Evolutionary conservation across 2,329 filamentous ascomycete genomes (phyloP).

Genomic region (Sarocladium kiliense): DNA sequence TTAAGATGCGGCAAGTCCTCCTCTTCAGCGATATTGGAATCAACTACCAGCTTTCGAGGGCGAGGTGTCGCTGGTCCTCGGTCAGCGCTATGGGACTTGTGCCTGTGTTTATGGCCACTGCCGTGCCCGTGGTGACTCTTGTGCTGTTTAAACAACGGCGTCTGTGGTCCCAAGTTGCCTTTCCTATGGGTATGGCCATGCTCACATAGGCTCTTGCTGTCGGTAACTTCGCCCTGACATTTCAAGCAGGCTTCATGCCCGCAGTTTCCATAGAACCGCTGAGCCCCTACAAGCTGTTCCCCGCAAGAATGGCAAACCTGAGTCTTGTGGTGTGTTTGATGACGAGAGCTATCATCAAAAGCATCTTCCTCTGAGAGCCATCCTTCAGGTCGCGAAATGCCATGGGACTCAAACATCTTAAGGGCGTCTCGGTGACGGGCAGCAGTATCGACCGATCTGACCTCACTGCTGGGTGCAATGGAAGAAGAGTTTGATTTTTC

Average conservation of each 20-base stretch:
- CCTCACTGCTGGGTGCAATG: conserved; percentile 12
- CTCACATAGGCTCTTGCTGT: neutral
- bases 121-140: neutral
- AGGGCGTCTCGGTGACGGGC: conserved; percentile 36
- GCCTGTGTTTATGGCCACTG: conserved; percentile 12
- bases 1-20: neutral
- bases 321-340: conserved; percentile 14
- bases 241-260: conserved; percentile 45
- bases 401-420: conserved; percentile 41
- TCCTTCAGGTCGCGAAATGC: conserved; percentile 38
- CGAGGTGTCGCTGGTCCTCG: neutral
- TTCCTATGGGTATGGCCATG: neutral
- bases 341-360: conserved; percentile 12
- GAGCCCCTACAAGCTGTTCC: neutral
- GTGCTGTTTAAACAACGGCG: neutral
- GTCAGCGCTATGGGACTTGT: conserved; percentile 10
- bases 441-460: conserved; percentile 25
- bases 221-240: conserved; percentile 33
- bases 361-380: conserved; percentile 39
- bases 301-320: conserved; percentile 47
- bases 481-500: neutral
- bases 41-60: neutral
- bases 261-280: conserved; percentile 28
- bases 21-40: conserved; percentile 8
- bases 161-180: neutral